Base-by-base conservation (phyloP, 208 protist genomes). In the Acanthamoeba lugdunensis region DNA sequence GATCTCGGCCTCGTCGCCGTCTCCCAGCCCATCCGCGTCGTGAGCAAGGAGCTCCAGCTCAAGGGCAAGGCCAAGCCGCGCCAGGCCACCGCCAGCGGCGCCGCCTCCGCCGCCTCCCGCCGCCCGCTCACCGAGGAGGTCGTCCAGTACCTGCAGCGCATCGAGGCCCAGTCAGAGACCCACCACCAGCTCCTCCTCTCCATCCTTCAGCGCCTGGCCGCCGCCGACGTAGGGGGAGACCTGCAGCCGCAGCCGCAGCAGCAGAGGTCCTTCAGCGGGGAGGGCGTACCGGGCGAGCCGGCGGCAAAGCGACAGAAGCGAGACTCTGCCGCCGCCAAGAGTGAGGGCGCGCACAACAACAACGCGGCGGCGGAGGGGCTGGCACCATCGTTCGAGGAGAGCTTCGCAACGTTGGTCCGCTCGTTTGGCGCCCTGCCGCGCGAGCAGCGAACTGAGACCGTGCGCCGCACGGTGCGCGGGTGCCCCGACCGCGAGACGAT, bases 1-100 rank as follows among this genome's bases (percentile, higher is more conserved):
- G 73, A 81, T 37, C 73, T 81, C 41, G 73, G 73, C 5, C 73
- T 81, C 21, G 73, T 81, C 0, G 73, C 73, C 28, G 52, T 52
- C 30, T 81, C 73, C 11, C 73, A 81, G 18, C 73, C 73, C 14
- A 81, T 81, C 13, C 73, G 73, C 21, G 73, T 81, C 5, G 73
- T 81, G 73, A 81, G 73, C 73, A 81, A 81, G 37, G 73, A 81
- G 73, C 73, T 81, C 73, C 73, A 81, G 73, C 73, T 81, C 73
- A 81, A 81, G 73, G 73, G 73, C 73, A 81, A 81, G 41, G 73
- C 30, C 73, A 81, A 81, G 73, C 45, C 73, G 41, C 73, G 73
- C 14, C 41, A 52, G 21, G 23, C 30, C 21, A 52, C 73, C 73
- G 14, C 73, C 41, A 48, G 41, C 16, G 71, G n/a, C n/a, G 73